These are phyloP conservation scores for Kwoniella shivajii DNA, from an alignment of 1,284 basidiomycete genomes.

Conservation along the genomic window DNA sequence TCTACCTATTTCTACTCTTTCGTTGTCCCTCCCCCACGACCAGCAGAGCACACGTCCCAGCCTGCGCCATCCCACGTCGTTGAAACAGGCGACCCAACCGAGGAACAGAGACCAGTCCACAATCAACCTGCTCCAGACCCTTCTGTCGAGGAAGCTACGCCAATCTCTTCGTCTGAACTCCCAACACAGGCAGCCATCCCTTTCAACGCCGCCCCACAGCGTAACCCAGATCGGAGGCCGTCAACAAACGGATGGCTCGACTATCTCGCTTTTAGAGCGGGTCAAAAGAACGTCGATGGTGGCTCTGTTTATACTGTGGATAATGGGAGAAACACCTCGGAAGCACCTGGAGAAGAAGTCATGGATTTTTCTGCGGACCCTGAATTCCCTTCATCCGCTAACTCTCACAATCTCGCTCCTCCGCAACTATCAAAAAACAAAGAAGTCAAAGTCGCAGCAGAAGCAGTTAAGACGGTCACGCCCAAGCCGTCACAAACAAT, in stretches of 20 bases:
- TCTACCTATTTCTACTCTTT: constrained; percentile 34
- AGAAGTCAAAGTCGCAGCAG: constrained; percentile 1
- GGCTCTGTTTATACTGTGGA: constrained; percentile 20
- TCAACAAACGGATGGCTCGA: constrained; percentile 47
- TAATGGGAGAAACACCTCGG: constrained; percentile 19
- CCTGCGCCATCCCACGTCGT: background rate
- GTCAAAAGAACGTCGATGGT: constrained; percentile 40
- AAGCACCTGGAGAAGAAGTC: constrained; percentile 36
- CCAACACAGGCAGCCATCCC: background rate
- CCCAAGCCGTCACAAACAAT: constrained; percentile 32
- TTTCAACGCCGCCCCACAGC: background rate
- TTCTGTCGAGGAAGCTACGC: background rate
- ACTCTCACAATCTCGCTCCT: background rate
- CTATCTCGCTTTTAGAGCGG: constrained; percentile 46
- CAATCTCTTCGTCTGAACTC: background rate
- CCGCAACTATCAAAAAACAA: background rate
- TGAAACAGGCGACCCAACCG: constrained; percentile 12
- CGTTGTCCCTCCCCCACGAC: constrained; percentile 20
- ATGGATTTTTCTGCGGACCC: constrained; percentile 51
- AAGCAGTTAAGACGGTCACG: constrained; percentile 9
- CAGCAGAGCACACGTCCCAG: background rate
- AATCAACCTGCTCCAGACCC: constrained; percentile 5
- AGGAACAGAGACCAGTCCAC: constrained; percentile 21
- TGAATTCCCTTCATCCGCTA: constrained; percentile 35
- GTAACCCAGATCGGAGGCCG: constrained; percentile 8